Evolutionary conservation across 2,329 filamentous ascomycete species (phyloP).

Genomic region (Clarireedia hainanense): DNA sequence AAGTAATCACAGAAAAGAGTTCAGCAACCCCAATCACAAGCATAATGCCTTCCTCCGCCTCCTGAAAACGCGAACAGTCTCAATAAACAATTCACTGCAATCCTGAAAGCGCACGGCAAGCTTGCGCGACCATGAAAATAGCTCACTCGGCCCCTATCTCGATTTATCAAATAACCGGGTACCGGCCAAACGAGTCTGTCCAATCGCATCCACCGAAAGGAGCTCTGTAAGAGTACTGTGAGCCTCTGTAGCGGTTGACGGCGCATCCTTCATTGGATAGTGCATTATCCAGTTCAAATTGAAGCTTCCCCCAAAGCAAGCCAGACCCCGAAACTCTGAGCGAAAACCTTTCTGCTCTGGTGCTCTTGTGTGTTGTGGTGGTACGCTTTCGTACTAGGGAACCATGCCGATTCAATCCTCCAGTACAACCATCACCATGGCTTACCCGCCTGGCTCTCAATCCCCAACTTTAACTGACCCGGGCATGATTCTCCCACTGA

Average conservation of each 20-base stretch:
- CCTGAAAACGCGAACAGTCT: constrained; percentile 29
- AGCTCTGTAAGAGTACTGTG: too few species aligned
- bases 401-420: constrained; percentile 24
- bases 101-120: too few species aligned
- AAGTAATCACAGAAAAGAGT: too few species aligned
- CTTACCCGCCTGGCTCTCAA: constrained; percentile 58
- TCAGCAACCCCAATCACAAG: constrained; percentile 27
- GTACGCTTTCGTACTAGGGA: constrained; percentile 10
- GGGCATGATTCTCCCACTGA: constrained; percentile 82
- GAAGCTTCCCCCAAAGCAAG: not conserved
- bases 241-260: too few species aligned
- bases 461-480: constrained; percentile 89
- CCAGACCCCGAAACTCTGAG: not conserved
- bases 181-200: not conserved
- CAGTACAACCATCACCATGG: constrained; percentile 22
- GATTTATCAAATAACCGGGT: not conserved
- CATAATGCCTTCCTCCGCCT: constrained; percentile 33
- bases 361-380: not conserved
- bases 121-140: too few species aligned
- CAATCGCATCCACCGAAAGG: too few species aligned
- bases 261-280: not conserved
- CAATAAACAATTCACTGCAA: not conserved
- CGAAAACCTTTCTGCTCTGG: not conserved
- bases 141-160: too few species aligned
- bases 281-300: not conserved